phyloP scores from a whole-genome alignment of 1,284 basidiomycete genomes.

The Sanghuangporus weigelae region DNA sequence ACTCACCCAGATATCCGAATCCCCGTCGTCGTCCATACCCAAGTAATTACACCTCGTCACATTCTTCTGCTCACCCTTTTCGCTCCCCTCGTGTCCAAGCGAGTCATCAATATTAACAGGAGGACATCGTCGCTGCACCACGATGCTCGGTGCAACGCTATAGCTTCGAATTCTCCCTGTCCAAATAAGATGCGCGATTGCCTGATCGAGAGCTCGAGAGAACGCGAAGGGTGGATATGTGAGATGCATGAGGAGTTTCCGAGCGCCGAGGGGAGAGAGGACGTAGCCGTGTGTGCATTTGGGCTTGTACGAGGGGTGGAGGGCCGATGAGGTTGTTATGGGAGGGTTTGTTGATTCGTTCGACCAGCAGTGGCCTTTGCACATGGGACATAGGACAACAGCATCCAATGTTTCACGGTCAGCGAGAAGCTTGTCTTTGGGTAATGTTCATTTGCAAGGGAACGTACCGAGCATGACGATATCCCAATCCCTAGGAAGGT shows the following conservation, averaged over 20 bases:
- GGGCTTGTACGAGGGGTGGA: conserved; percentile 54
- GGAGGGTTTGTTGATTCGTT: conserved; percentile 43
- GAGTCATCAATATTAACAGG: conserved; percentile 43
- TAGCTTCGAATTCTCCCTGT: conserved; percentile 49
- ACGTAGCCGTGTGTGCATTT: conserved; percentile 70
- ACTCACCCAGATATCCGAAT: conserved; percentile 14
- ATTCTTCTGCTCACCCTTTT: neutral
- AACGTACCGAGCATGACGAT: conserved; percentile 62
- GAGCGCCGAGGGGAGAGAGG: conserved; percentile 49
- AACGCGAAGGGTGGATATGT: conserved; percentile 64
- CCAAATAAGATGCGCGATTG: conserved; percentile 61
- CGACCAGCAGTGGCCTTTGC: conserved; percentile 47
- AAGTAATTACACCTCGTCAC: neutral
- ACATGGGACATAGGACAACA: neutral
- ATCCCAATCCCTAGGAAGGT: conserved; percentile 65
- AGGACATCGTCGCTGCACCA: conserved; percentile 52
- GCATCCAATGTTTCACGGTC: too few species aligned
- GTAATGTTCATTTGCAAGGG: neutral
- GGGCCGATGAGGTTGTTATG: conserved; percentile 23
- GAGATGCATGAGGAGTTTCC: conserved; percentile 48
- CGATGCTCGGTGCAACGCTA: conserved; percentile 59
- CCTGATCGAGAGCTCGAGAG: conserved; percentile 72
- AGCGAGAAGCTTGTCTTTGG: neutral
- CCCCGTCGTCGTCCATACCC: neutral
- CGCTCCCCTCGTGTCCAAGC: neutral